Base-by-base conservation (phyloP, 2,329 filamentous ascomycete genomes). In the Colletotrichum chrysophilum region DNA sequence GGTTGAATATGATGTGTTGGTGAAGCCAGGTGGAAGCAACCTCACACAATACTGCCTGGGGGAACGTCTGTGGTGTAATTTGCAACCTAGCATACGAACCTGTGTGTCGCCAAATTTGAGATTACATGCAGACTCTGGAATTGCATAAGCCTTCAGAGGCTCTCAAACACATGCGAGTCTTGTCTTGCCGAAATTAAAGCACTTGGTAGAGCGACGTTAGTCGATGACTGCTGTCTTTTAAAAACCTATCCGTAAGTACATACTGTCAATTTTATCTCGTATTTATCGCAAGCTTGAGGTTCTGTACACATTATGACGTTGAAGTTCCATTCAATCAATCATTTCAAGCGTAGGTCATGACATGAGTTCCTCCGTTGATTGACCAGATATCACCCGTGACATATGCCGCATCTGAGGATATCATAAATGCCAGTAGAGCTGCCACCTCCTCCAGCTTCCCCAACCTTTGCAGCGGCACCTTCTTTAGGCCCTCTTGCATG, bases 331-430 rank as follows among this genome's bases (percentile, higher is more conserved):
- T 28, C 58, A 34, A 61, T n/a, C 16, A 34, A 32, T 21, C n/a
- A 14, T 13, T 30, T 32, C 58, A 32, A 18, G 18, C 10, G 30
- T 69, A 62, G 5, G 34, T 38, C 70, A 72, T 69, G 10, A 69
- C 65, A 8, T 72, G 64, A 12, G 64, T 69, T 55, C 64, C 70
- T 7, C 64, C 65, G 21, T 72, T 62, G n/a, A 69, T 72, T 7
- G 70, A 61, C 70, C 70, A 69, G 21, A 72, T 69, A 3, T 72
- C 70, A 18, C 65, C 70, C 1, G 70, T 62, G 13, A 69, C 32
- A 26, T 72, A 62, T 12, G 70, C 70, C n/a, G 65, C 65, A 24
- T 72, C 70, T 13, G 70, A 68, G 18, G 70, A 72, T 7, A 72
- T 68, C 70, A 69, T 69, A 18, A 62, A 62, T 3, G 70, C 70